These are phyloP conservation scores for Podospora tetraspora DNA, from an alignment of 495 filamentous ascomycete genomes.

Conservation along the genomic window DNA sequence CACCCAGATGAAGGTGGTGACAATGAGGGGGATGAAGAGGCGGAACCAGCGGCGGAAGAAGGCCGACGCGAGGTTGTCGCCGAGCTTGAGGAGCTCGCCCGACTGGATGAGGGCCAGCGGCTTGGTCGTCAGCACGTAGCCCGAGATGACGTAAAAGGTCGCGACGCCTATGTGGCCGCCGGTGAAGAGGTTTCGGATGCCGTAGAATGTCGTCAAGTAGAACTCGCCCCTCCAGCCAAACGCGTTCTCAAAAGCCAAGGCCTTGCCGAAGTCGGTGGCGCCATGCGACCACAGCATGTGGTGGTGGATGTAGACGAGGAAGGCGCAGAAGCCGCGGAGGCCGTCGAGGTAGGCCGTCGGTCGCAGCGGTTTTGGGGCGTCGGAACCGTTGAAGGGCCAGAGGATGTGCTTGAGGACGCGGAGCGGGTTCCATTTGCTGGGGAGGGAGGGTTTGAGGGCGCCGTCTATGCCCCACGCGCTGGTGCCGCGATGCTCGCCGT, in stretches of 20 bases:
- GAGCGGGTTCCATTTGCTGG: conserved; percentile 19
- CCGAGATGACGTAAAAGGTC: conserved; percentile 46
- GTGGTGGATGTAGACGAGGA: conserved; percentile 46
- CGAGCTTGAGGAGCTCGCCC: conserved; percentile 27
- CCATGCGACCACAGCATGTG: conserved; percentile 38
- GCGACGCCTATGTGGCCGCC: conserved; percentile 52
- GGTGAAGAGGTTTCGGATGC: conserved; percentile 35
- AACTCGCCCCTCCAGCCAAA: conserved; percentile 33
- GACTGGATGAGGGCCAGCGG: conserved; percentile 43
- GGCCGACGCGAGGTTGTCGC: conserved; percentile 29
- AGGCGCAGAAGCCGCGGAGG: conserved; percentile 41
- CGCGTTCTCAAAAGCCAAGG: conserved; percentile 30
- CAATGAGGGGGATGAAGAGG: conserved; percentile 35
- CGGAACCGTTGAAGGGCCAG: conserved; percentile 17
- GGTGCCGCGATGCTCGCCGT: neutral
- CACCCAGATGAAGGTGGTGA: conserved; percentile 46
- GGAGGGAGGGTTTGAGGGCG: conserved; percentile 2
- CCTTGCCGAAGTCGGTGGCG: conserved; percentile 13
- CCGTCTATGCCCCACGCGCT: conserved; percentile 3
- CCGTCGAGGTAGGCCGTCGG: conserved; percentile 46
- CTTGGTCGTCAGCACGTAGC: conserved; percentile 48
- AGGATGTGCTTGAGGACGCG: conserved; percentile 22
- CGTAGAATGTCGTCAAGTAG: conserved; percentile 35
- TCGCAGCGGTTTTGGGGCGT: conserved; percentile 17
- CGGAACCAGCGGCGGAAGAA: conserved; percentile 35